Conservation (phyloP, 441 rosid species). For the Caryocar brasiliense region DNA sequence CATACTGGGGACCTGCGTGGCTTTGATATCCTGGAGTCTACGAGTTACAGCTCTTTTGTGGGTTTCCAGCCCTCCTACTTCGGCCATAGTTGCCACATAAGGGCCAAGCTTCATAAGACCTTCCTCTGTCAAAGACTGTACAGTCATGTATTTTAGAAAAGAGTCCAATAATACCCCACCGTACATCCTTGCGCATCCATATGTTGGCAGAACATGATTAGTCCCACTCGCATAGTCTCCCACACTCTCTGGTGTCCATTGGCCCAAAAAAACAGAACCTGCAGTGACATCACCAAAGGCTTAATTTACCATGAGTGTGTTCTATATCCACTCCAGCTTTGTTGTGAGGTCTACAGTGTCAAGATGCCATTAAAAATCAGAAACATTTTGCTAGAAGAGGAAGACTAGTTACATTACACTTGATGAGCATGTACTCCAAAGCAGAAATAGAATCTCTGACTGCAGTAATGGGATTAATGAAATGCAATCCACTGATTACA, state of each 20-base stretch:
- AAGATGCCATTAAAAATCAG: no score
- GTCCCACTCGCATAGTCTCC: conserved; percentile 92
- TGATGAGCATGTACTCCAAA: no score
- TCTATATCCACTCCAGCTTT: no score
- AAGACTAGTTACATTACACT: no score
- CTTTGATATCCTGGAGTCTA: conserved; percentile 58
- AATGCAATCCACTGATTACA: no score
- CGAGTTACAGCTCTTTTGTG: conserved; percentile 83
- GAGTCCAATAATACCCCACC: conserved; percentile 83
- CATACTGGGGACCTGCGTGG: conserved; percentile 31
- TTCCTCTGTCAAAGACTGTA: conserved; percentile 75
- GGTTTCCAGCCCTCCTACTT: conserved; percentile 79
- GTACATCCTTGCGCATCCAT: conserved; percentile 82
- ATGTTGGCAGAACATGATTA: conserved; percentile 85
- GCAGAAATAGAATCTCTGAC: no score
- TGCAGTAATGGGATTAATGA: no score
- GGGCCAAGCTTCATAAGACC: conserved; percentile 75
- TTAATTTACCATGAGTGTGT: no score
- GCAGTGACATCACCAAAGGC: no score
- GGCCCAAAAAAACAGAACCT: conserved; percentile 81
- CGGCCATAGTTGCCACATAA: conserved; percentile 70
- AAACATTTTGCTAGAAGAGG: no score
- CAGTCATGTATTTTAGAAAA: conserved; percentile 69
- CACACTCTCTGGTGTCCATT: conserved; percentile 86
- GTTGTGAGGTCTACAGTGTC: no score